Conservation (phyloP, 108 stramenopile genomes). For the Skeletonema costatum region DNA sequence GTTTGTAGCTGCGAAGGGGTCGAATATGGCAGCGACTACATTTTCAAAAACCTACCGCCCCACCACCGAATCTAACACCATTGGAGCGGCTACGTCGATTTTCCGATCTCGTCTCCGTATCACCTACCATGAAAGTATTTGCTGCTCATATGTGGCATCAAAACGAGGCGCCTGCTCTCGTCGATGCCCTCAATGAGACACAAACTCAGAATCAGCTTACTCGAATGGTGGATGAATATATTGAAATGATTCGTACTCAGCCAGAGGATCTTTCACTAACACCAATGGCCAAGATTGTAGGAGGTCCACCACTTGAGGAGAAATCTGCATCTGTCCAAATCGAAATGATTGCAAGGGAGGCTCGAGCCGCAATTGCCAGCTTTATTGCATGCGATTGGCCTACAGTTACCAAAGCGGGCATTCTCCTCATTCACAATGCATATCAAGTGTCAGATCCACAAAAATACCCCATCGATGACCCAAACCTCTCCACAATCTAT, state of each 20-base stretch:
- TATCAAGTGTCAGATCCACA: not conserved
- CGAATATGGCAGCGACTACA: not conserved
- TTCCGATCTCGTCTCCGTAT: constrained; percentile 1
- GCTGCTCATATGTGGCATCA: not conserved
- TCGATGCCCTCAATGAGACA: not conserved
- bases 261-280: not conserved
- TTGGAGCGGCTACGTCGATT: constrained; percentile 4
- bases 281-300: not conserved
- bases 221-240: constrained; percentile 4
- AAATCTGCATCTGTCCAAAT: not conserved
- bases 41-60: constrained; percentile 1
- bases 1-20: not conserved
- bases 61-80: not conserved
- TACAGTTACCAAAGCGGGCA: not conserved
- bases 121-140: not conserved
- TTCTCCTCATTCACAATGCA: not conserved
- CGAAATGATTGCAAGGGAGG: not conserved
- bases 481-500: not conserved
- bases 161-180: not conserved
- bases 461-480: not conserved
- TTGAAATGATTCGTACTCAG: not conserved
- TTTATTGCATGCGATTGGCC: constrained; percentile 1
- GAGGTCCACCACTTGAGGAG: not conserved
- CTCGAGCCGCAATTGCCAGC: not conserved
- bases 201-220: not conserved